Evolutionary conservation across 495 filamentous ascomycete genomes (phyloP).

Genomic region (Penicillium soppii): DNA sequence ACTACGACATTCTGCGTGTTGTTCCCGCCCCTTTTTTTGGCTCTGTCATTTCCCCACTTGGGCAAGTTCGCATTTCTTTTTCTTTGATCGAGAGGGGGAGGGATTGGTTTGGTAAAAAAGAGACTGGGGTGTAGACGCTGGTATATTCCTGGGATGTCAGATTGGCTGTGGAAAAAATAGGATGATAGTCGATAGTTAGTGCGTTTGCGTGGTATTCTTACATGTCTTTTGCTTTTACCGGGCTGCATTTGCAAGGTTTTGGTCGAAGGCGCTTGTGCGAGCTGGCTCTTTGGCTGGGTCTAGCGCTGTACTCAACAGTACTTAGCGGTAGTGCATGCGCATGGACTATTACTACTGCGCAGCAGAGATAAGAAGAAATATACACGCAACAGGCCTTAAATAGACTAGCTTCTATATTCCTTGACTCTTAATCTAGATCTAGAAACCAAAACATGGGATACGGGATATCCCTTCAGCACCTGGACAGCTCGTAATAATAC

Average conservation of each 20-base stretch:
- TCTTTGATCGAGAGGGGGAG: not conserved
- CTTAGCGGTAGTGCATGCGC: no score
- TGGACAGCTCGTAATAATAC: not conserved
- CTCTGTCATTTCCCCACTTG: not conserved
- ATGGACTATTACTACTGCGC: no score
- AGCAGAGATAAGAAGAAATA: no score
- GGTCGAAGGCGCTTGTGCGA: not conserved
- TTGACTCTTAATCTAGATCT: no score
- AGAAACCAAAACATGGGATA: no score
- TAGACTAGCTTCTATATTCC: no score
- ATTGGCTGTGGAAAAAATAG: no score
- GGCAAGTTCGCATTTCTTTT: not conserved
- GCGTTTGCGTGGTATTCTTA: not conserved
- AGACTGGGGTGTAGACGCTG: not conserved
- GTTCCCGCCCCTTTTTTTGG: not conserved
- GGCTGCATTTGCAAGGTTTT: not conserved
- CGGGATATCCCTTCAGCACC: no score
- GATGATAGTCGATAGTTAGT: no score
- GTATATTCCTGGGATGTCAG: conserved; percentile 3
- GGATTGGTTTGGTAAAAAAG: no score
- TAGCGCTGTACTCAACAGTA: not conserved
- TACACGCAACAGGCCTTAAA: no score
- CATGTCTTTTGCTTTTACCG: no score
- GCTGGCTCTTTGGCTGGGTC: not conserved
- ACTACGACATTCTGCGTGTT: not conserved